Evolutionary conservation across 306 rosid genomes (phyloP).

Genomic region (Senna tora): DNA sequence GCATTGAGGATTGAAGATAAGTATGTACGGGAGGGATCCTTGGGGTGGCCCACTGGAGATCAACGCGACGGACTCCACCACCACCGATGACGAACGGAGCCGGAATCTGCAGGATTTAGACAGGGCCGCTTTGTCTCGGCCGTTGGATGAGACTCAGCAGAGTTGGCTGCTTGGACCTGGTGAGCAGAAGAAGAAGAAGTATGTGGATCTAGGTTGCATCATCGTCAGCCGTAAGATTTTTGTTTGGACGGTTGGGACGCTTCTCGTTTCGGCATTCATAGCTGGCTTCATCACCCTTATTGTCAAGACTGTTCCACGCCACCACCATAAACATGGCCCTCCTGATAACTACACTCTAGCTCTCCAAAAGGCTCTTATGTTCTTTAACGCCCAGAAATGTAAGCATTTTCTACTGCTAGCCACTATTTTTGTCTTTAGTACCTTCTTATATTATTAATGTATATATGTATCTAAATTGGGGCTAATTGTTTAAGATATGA

Average conservation of each 20-base stretch:
- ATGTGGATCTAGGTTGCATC: constrained; percentile 94
- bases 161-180: constrained; percentile 95
- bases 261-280: constrained; percentile 61
- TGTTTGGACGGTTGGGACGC: constrained; percentile 76
- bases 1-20: constrained; percentile 33
- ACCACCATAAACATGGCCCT: constrained; percentile 60
- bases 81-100: constrained; percentile 96
- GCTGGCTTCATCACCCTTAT: constrained; percentile 81
- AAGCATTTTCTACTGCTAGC: not conserved
- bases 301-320: constrained; percentile 87
- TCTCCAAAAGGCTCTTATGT: constrained; percentile 93
- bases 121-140: constrained; percentile 87
- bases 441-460: not conserved
- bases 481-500: not conserved
- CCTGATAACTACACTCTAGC: constrained; percentile 96
- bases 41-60: constrained; percentile 99
- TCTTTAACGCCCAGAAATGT: constrained; percentile 95
- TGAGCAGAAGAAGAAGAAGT: constrained; percentile 98
- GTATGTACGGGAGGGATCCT: constrained; percentile 95
- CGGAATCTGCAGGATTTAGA: constrained; percentile 84
- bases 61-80: constrained; percentile 84
- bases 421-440: not conserved
- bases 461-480: not conserved
- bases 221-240: constrained; percentile 96
- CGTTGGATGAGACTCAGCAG: constrained; percentile 93